Evolutionary conservation across 371 early-diverging fungal genomes (phyloP).

Genomic region (Rhizomucor pusillus): DNA sequence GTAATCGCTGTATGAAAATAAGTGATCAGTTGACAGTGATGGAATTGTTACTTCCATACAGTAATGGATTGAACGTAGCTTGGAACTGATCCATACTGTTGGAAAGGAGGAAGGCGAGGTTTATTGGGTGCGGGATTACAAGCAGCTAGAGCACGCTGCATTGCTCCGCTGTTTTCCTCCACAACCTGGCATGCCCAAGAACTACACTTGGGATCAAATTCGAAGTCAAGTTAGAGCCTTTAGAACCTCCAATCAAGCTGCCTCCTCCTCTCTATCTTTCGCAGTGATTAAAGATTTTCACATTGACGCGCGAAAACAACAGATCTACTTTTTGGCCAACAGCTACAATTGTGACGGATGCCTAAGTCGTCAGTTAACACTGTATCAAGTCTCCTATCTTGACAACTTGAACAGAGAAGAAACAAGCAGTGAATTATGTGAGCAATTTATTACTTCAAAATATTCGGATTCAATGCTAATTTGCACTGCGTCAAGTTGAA

Average conservation of each 20-base stretch:
- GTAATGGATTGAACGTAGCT: slow-evolving; percentile 8
- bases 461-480: neutral
- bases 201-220: slow-evolving; percentile 58
- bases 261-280: slow-evolving; percentile 27
- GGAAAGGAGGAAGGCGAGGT: neutral
- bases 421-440: neutral
- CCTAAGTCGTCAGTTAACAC: slow-evolving; percentile 18
- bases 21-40: slow-evolving; percentile 6
- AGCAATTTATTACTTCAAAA: neutral
- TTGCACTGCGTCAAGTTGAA: neutral
- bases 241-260: slow-evolving; percentile 39
- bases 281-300: slow-evolving; percentile 55
- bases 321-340: slow-evolving; percentile 60
- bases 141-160: too few relatives aligned
- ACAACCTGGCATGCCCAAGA: slow-evolving; percentile 17
- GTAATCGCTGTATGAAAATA: slow-evolving; percentile 12
- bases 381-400: slow-evolving; percentile 25
- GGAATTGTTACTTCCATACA: slow-evolving; percentile 2
- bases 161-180: too few relatives aligned
- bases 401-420: slow-evolving; percentile 5
- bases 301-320: slow-evolving; percentile 45
- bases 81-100: neutral
- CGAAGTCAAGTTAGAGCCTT: slow-evolving; percentile 58
- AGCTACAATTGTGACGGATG: slow-evolving; percentile 21
- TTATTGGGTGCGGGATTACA: neutral